Evolutionary conservation across 805 yeast species (phyloP), one percentile per base, ranked within the genome.

Genomic region (Kodamaea restingae): DNA sequence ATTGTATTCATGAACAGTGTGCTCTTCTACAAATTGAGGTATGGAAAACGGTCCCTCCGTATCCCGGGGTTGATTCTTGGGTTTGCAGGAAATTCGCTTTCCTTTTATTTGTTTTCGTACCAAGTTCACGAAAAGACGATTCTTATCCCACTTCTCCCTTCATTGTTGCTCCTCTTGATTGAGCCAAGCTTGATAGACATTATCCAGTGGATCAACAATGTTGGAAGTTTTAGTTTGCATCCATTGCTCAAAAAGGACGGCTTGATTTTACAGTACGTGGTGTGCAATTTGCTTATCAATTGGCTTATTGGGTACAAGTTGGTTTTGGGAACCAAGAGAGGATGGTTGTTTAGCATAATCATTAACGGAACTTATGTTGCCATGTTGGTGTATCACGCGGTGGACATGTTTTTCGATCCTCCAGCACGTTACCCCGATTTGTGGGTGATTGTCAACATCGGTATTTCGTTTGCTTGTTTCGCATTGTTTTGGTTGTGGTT

Each of bases 51-150:
- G 22, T 4, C 31, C 4, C 42, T 37, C 7, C 40, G 45, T 10
- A 49, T 52, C 4, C 54, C 58, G 4, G 52, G 50, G 6, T 24
- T 66, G 21, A 50, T 67, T 0, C 87, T 88, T 78, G 87, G 90
- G 1, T 73, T 93, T 37, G 78, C 88, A 1, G 80, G 87, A 0
- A 80, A 91, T 42, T 80, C 98, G 0, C 75, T 93, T 80, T 82
- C 95, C 0, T 93, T 93, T 55, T 93, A 73, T 58, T 67, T 93
- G 38, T 93, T 93, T 58, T 83, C 95, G 22, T 93, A 88, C 68
- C 98, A 91, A 58, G 98, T 93, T 4, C 98, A 93, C 58, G 98
- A 93, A 62, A 93, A 93, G 63, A 77, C 93, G 0, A 90, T 93
- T 11, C 64, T 93, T 42, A 75, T 93, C 2, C 98, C 98, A 0